phyloP scores from a whole-genome alignment of 2,329 filamentous ascomycete species.

The Diplodia mutila region DNA sequence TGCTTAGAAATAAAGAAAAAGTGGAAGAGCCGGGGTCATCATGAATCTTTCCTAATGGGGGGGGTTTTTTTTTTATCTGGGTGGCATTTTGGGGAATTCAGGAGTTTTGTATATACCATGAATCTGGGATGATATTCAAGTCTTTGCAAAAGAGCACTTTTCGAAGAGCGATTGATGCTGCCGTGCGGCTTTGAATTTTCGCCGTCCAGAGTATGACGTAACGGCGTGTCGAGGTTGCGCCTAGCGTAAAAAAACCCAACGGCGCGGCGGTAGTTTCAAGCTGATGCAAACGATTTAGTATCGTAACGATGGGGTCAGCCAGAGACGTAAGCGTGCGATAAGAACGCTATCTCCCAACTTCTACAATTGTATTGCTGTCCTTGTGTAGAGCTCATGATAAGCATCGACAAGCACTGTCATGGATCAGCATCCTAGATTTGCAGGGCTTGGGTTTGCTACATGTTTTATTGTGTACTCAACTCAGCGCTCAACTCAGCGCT shows the following conservation, averaged over 20 bases:
- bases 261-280: not conserved
- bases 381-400: not conserved
- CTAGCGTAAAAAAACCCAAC: too few species aligned
- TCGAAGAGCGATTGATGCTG: too few species aligned
- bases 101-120: conserved; percentile 25
- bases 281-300: not conserved
- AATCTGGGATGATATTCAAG: conserved; percentile 10
- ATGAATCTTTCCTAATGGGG: conserved; percentile 4
- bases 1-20: not conserved
- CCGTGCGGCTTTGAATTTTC: too few species aligned
- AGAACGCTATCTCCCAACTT: not conserved
- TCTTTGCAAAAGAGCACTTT: not conserved
- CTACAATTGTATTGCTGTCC: too few species aligned
- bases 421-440: too few species aligned
- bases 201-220: not conserved
- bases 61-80: not conserved
- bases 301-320: not conserved
- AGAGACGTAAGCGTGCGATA: not conserved
- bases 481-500: too few species aligned
- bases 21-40: not conserved
- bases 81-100: conserved; percentile 2
- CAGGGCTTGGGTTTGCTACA: too few species aligned
- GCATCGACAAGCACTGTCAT: too few species aligned
- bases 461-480: too few species aligned
- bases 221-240: too few species aligned